Evolutionary conservation across 805 yeast species (phyloP).

Genomic region (Starmerella vaccinii): DNA sequence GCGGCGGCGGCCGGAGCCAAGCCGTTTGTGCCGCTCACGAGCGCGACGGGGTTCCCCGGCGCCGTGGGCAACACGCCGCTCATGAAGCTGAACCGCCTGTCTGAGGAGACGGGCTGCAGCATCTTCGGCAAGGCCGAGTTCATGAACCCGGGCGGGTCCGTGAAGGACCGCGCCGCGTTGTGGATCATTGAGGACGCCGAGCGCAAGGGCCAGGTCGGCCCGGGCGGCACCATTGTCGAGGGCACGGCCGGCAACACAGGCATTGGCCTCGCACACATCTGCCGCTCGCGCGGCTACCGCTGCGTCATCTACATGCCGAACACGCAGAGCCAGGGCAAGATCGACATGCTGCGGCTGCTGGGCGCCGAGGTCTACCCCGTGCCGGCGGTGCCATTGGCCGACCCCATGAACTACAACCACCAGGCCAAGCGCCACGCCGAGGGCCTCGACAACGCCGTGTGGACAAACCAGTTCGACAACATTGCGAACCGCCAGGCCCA

Average conservation of each 20-base stretch:
- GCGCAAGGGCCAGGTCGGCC: constrained; percentile 40
- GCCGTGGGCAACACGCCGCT: constrained; percentile 94
- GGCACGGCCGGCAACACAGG: constrained; percentile 98
- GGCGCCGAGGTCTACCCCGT: constrained; percentile 87
- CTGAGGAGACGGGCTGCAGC: constrained; percentile 54
- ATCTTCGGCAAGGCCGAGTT: constrained; percentile 85
- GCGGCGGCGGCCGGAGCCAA: constrained; percentile 16
- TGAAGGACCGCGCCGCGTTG: constrained; percentile 82
- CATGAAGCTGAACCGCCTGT: constrained; percentile 47
- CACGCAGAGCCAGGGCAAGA: constrained; percentile 72
- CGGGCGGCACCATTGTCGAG: constrained; percentile 83
- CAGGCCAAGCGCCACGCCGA: constrained; percentile 82
- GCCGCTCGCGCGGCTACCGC: constrained; percentile 72
- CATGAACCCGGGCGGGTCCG: constrained; percentile 90
- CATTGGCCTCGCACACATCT: constrained; percentile 69
- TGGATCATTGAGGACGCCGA: constrained; percentile 74
- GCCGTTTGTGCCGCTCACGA: constrained; percentile 55
- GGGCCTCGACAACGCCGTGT: constrained; percentile 61
- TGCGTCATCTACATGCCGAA: constrained; percentile 86
- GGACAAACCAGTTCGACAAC: constrained; percentile 91
- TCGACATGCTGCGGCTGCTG: constrained; percentile 58
- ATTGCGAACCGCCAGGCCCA: constrained; percentile 82
- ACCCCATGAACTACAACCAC: constrained; percentile 79
- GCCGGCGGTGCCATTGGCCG: constrained; percentile 72
- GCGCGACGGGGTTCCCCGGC: constrained; percentile 59